Percentiles rank a stretch among this genome's conserved stretches.
These are phyloP conservation scores for Talaromyces trachyspermus DNA, from an alignment of 495 filamentous ascomycete genomes.

Conservation along the genomic window DNA sequence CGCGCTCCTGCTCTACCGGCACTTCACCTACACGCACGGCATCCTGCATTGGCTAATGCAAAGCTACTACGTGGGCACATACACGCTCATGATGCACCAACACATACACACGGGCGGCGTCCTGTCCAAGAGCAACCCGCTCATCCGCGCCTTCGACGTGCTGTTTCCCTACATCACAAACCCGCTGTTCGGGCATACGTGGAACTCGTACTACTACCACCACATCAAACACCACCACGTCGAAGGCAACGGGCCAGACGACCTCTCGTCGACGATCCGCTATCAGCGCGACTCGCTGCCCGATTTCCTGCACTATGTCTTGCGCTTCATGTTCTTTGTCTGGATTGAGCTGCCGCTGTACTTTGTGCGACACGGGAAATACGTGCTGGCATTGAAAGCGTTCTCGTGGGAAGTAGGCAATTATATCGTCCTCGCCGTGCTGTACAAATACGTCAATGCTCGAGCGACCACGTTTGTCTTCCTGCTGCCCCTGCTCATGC, in stretches of 20 bases:
- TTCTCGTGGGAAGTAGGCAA: slow-evolving; percentile 50
- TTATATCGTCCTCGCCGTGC: slow-evolving; percentile 39
- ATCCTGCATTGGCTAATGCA: slow-evolving; percentile 55
- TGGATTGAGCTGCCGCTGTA: slow-evolving; percentile 72
- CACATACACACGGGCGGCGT: slow-evolving; percentile 75
- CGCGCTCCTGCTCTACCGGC: slow-evolving; percentile 53
- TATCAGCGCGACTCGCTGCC: slow-evolving; percentile 63
- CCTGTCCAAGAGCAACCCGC: slow-evolving; percentile 27
- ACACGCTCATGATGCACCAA: slow-evolving; percentile 76
- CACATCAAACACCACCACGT: slow-evolving; percentile 83
- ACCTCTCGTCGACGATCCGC: slow-evolving; percentile 66
- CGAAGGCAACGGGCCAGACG: slow-evolving; percentile 70
- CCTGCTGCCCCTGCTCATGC: slow-evolving; percentile 49
- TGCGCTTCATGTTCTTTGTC: slow-evolving; percentile 61
- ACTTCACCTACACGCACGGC: slow-evolving; percentile 60
- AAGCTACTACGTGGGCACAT: slow-evolving; percentile 57
- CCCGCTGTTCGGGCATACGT: slow-evolving; percentile 74
- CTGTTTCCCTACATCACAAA: slow-evolving; percentile 66
- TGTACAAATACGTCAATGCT: slow-evolving; percentile 40
- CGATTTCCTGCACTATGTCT: slow-evolving; percentile 61
- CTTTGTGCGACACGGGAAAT: slow-evolving; percentile 53
- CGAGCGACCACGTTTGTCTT: slow-evolving; percentile 52
- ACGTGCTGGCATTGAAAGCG: slow-evolving; percentile 40
- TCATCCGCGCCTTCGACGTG: slow-evolving; percentile 41
- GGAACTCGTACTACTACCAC: slow-evolving; percentile 79